These are phyloP conservation scores for Amborella trichopoda DNA, from an alignment of 164 flowering plant species.

Conservation along the genomic window DNA sequence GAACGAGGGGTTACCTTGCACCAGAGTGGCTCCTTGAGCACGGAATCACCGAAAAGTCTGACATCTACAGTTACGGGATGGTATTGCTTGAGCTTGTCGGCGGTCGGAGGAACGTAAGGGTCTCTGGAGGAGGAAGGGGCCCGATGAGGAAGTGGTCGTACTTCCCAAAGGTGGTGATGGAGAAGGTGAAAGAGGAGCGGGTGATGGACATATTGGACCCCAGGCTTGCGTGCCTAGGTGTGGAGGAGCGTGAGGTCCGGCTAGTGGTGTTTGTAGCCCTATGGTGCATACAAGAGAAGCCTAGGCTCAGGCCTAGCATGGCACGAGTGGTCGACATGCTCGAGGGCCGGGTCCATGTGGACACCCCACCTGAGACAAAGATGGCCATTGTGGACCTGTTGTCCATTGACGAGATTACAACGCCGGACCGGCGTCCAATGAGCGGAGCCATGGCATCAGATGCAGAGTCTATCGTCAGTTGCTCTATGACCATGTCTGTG, in stretches of 20 bases:
- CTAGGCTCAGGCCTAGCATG: slow-evolving; percentile 67
- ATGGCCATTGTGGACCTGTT: slow-evolving; percentile 60
- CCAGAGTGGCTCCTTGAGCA: slow-evolving; percentile 83
- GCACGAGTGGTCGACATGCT: slow-evolving; percentile 66
- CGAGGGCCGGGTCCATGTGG: slow-evolving; percentile 42
- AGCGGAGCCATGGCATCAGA: too few species aligned
- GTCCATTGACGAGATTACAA: slow-evolving; percentile 29
- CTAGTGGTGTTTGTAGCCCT: slow-evolving; percentile 47
- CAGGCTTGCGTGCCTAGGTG: slow-evolving; percentile 23
- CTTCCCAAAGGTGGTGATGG: slow-evolving; percentile 52
- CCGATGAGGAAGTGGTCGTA: slow-evolving; percentile 45
- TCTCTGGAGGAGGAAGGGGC: slow-evolving; percentile 7
- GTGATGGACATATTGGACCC: slow-evolving; percentile 66
- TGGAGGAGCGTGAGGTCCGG: slow-evolving; percentile 45
- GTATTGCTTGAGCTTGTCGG: slow-evolving; percentile 77
- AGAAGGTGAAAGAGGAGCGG: slow-evolving; percentile 55
- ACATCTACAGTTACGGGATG: slow-evolving; percentile 86
- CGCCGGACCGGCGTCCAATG: too few species aligned
- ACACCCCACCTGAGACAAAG: slow-evolving; percentile 56
- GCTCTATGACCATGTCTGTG: too few species aligned
- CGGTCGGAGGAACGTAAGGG: slow-evolving; percentile 50
- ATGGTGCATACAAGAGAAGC: slow-evolving; percentile 83
- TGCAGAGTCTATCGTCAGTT: too few species aligned
- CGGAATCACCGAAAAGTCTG: slow-evolving; percentile 70
- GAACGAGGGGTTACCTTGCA: slow-evolving; percentile 82